Conservation (phyloP, 1,284 basidiomycete species). For the Entoloma clypeatum region DNA sequence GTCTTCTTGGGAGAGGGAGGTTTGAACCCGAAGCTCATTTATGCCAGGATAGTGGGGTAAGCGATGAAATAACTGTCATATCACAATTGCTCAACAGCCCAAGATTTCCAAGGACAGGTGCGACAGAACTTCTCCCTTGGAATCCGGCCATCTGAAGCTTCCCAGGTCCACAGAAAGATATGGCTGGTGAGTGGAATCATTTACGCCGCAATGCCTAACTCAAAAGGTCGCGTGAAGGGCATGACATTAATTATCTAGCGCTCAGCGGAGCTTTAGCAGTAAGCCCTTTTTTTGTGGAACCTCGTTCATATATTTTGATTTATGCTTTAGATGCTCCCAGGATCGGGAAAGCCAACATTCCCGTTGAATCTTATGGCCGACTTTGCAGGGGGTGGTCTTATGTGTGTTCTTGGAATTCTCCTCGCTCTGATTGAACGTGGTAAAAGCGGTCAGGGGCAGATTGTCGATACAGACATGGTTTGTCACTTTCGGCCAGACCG, state of each 20-base stretch:
- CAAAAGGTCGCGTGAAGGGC: constrained; percentile 41
- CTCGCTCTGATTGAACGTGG: constrained; percentile 70
- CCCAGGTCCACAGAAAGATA: constrained; percentile 58
- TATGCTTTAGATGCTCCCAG: constrained; percentile 60
- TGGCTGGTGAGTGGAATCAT: constrained; percentile 52
- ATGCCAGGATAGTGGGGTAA: constrained; percentile 65
- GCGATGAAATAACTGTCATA: constrained; percentile 18
- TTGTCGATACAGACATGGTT: constrained; percentile 80
- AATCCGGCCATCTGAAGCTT: constrained; percentile 12
- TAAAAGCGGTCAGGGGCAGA: constrained; percentile 64
- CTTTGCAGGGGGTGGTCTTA: constrained; percentile 79
- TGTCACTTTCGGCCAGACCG: constrained; percentile 8
- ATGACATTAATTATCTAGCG: constrained; percentile 87
- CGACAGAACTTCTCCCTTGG: neutral
- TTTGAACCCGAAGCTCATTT: constrained; percentile 57
- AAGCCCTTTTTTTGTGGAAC: constrained; percentile 20
- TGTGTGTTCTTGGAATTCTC: constrained; percentile 72
- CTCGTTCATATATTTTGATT: neutral
- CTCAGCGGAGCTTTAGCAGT: constrained; percentile 76
- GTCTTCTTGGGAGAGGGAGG: constrained; percentile 60
- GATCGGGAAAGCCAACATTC: constrained; percentile 61
- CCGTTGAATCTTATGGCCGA: constrained; percentile 79
- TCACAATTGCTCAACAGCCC: constrained; percentile 1
- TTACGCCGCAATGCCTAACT: neutral
- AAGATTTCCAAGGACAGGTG: constrained; percentile 61